phyloP scores from a whole-genome alignment of 1,284 basidiomycete genomes.

The Moniliophthora roreri region DNA sequence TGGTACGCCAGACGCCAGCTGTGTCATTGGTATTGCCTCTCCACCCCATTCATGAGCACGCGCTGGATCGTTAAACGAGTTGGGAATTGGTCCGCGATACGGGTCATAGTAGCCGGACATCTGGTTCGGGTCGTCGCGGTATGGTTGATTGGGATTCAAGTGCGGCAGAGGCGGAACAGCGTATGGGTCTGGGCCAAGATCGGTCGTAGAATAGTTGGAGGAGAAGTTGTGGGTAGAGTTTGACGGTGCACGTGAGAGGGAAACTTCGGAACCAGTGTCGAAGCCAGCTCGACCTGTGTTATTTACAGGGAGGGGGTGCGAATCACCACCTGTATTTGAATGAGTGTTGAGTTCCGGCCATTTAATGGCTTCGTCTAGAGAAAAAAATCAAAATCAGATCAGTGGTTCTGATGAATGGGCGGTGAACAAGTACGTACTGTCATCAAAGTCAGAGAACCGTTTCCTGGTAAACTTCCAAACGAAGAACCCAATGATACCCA shows the following conservation, averaged over 20 bases:
- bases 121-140: slow-evolving; percentile 65
- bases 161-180: slow-evolving; percentile 83
- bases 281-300: slow-evolving; percentile 65
- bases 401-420: slow-evolving; percentile 7
- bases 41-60: slow-evolving; percentile 29
- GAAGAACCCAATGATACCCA: slow-evolving; percentile 70
- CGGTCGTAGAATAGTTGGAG: slow-evolving; percentile 34
- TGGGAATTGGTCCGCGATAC: slow-evolving; percentile 70
- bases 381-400: slow-evolving; percentile 6
- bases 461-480: slow-evolving; percentile 83
- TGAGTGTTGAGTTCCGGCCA: slow-evolving; percentile 83
- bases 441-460: slow-evolving; percentile 70
- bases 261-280: slow-evolving; percentile 58
- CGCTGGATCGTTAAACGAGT: slow-evolving; percentile 51
- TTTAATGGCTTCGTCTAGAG: slow-evolving; percentile 75
- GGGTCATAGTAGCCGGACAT: slow-evolving; percentile 66
- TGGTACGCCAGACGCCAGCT: slow-evolving; percentile 38
- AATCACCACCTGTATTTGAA: slow-evolving; percentile 41
- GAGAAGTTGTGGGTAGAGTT: slow-evolving; percentile 39
- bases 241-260: slow-evolving; percentile 54
- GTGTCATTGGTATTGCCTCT: slow-evolving; percentile 78
- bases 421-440: slow-evolving; percentile 50
- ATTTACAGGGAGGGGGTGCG: slow-evolving; percentile 62
- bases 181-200: slow-evolving; percentile 63
- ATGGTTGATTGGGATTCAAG: slow-evolving; percentile 70